Base-by-base conservation (phyloP, 2,329 filamentous ascomycete genomes). In the Aspergillus brasiliensis region DNA sequence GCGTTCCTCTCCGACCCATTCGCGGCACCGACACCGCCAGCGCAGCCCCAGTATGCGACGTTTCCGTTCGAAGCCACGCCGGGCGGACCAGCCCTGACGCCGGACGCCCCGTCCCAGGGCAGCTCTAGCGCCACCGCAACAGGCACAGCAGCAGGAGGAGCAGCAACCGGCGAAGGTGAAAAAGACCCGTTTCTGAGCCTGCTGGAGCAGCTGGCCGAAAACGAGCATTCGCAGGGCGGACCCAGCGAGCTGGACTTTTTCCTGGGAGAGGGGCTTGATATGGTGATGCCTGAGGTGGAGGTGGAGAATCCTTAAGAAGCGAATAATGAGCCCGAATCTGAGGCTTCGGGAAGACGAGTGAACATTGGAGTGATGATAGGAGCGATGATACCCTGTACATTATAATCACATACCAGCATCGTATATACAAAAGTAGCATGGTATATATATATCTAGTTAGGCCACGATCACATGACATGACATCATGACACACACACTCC, bases 231-330 rank as follows among this genome's bases (percentile, higher is more conserved):
- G 7, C 72, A 85, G 54, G 90, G 88, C 0, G 85, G 87, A 8
- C 89, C 88, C 11, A 88, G 84, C 65, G 91, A 94, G 70, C 78
- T 95, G 68, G 91, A 94, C 73, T 93, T 91, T 76, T 93, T 93
- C 70, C 77, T 93, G 19, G 76, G 75, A 3, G 83, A 65, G 47
- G 61, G 61, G 28, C 51, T 67, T 34, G 65, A 67, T 11, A n/a
- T 40, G 52, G 19, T 55, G 3, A 21, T 27, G n/a, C 38, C 25
- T 17, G 51, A 42, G 13, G 28, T 48, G 3, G 34, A 17, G 46
- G 55, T 51, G 10, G 46, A 47, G 23, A 49, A 17, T 17, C 21
- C 25, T 11, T 34, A 6, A 28, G 44, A 49, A 27, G 2, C 13
- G 25, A 11, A n/a, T 31, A 23, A 49, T 7, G 17, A 44, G 17